Evolutionary conservation across 352 stramenopile species (phyloP).

Genomic region (Halophytophthora batemanensis): DNA sequence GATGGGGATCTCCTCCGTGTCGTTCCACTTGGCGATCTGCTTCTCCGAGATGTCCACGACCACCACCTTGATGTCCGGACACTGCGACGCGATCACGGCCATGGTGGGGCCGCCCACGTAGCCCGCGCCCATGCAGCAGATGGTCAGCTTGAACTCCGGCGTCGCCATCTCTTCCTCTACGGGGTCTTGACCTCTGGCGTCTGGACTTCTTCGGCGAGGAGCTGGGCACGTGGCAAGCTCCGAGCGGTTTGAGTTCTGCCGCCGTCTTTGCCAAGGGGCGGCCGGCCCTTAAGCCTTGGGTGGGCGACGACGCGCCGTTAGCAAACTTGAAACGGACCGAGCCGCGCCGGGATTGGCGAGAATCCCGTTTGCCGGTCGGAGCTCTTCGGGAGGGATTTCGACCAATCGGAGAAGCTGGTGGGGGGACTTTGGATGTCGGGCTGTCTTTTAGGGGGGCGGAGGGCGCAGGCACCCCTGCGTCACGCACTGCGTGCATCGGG

Average conservation of each 20-base stretch:
- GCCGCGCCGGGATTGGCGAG: background rate
- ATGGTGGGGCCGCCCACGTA: conserved; percentile 99
- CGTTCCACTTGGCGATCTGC: conserved; percentile 99
- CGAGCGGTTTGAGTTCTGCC: conserved; percentile 27
- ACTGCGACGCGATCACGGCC: conserved; percentile 98
- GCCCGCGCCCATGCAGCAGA: conserved; percentile 97
- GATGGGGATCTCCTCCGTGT: conserved; percentile 92
- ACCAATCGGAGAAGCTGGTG: background rate
- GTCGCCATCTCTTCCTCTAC: conserved; percentile 15
- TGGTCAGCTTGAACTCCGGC: conserved; percentile 76
- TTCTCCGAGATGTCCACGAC: conserved; percentile 95
- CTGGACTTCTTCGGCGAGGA: background rate
- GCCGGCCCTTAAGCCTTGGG: no score
- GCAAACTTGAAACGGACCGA: background rate
- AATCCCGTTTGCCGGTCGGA: background rate
- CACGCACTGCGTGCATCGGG: no score
- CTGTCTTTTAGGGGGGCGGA: no score
- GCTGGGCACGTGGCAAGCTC: conserved; percentile 7
- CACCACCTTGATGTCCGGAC: conserved; percentile 96
- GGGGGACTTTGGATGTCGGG: no score
- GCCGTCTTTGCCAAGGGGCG: background rate
- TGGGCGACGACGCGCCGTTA: background rate
- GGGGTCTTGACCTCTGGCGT: background rate
- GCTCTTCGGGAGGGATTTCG: background rate
- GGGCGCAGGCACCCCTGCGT: no score